Evolutionary conservation across 768 basidiomycete genomes (phyloP), one percentile per base, ranked within the genome.

Genomic region (Psilocybe tampanensis): DNA sequence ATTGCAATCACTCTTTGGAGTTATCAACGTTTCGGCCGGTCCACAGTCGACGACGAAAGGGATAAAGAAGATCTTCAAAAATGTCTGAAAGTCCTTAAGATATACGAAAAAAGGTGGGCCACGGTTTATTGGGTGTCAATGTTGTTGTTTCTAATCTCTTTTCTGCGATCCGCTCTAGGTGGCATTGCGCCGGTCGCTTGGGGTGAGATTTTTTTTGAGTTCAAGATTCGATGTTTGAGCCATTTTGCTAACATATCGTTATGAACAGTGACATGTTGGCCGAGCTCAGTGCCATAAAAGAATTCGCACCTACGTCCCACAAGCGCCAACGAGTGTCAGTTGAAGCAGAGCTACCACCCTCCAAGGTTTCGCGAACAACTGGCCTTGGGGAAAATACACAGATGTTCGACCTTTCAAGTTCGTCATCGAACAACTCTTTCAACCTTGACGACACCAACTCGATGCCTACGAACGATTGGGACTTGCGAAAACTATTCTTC

Each of bases 1-100:
- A 72, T 89, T 13, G 67, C 87, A 24, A 72, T 89, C 43, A 81
- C 80, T 44, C 74, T 85, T 21, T 87, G 80, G 85, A 77, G 74
- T 26, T 78, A 74, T 19, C 78, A 74, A 52, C 72, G 71, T 53
- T 69, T 71, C 22, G 76, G 80, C 17, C n/a, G n/a, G n/a, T 43
- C 72, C 8, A 54, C 66, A 0, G 65, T 66, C 13, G 81, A 85
- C 61, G 66, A 71, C 1, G 66, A 68, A 21, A 72, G 75, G 41
- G 81, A 83, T 15, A 74, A 82, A 64, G 68, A 67, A 13, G 81
- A 86, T 58, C 77, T 88, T 13, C 71, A 81, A 33, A 78, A 73
- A 44, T 86, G 83, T 61, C 72, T 86, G 62, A 67, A 78, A n/a
- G 73, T 77, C 2, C 72, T 86, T n/a, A 72, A 70, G 34, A 59